A percentile compares a stretch with the other conserved stretches of the same genome.
phyloP scores from a whole-genome alignment of 1,284 basidiomycete species.

The Austroboletus novae-zelandiae region DNA sequence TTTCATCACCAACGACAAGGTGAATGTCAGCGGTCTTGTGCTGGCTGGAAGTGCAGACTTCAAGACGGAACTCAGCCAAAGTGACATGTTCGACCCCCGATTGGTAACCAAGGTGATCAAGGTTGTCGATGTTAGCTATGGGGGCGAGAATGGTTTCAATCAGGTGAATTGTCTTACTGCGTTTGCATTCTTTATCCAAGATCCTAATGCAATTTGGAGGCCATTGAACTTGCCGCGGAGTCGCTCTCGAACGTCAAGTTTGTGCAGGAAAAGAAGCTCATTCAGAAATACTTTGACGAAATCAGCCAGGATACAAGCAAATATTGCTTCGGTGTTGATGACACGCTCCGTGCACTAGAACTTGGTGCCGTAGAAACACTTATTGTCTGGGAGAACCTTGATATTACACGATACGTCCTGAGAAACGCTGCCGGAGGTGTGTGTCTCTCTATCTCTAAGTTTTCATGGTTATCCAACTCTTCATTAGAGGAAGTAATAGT shows the following conservation, averaged over 20 bases:
- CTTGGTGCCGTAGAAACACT: slow-evolving; percentile 96
- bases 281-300: slow-evolving; percentile 99
- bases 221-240: slow-evolving; percentile 95
- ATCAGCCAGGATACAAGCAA: slow-evolving; percentile 97
- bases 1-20: slow-evolving; percentile 97
- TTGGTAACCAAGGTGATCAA: slow-evolving; percentile 92
- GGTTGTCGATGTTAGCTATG: slow-evolving; percentile 98
- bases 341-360: slow-evolving; percentile 96
- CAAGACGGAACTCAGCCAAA: slow-evolving; percentile 96
- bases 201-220: slow-evolving; percentile 46
- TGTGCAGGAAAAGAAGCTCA: slow-evolving; percentile 97
- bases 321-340: slow-evolving; percentile 98
- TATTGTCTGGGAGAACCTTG: slow-evolving; percentile 98
- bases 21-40: slow-evolving; percentile 97
- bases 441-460: slow-evolving; percentile 17
- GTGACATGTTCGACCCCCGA: slow-evolving; percentile 94
- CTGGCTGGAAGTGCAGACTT: slow-evolving; percentile 98
- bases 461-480: not conserved
- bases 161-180: slow-evolving; percentile 51
- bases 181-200: not conserved
- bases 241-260: slow-evolving; percentile 98
- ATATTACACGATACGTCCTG: slow-evolving; percentile 81
- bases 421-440: slow-evolving; percentile 87
- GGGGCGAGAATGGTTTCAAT: slow-evolving; percentile 99
- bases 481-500: slow-evolving; percentile 76